Base-by-base conservation (phyloP, 345 rosid genomes). In the Salix purpurea region DNA sequence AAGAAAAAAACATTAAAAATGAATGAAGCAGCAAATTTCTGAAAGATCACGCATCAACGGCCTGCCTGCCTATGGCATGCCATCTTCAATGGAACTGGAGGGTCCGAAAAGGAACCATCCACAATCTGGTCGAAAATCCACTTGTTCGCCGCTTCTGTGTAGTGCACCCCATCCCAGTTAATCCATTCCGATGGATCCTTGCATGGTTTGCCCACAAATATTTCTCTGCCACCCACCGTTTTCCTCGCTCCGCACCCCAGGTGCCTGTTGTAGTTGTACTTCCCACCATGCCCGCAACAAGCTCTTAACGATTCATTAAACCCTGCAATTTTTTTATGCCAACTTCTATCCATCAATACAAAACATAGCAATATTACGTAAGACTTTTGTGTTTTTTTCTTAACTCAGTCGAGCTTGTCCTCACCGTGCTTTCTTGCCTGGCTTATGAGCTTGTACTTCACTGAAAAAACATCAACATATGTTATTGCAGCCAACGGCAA, bases 221-320 rank as follows among this genome's bases (percentile, higher is more conserved):
- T 64, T 72, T 89, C 84, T 79, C 80, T 87, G 2, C 92, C 97
- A 34, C 69, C 62, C 70, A 78, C 81, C 30, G 4, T 83, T n/a
- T 66, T 66, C 77, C 75, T 86, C 34, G 61, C 82, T 18, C 98
- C 98, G 68, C 98, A 90, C 0, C 91, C 86, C 40, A 84, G 74
- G 34, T 83, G 2, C 61, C 69, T 81, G 72, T 86, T 87, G 81
- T 84, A 92, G 64, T 92, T 92, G 56, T 89, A 89, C 82, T 84
- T 90, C 24, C 98, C 98, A 19, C 97, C 97, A 72, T 87, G 90
- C 0, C 98, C 95, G 60, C 97, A 94, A 56, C 97, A 92, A 7
- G 90, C 82, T 26, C 85, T 86, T 58, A 91, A 48, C 12, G 94
- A 84, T 42, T 90, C 79, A 16, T 61, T 81, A 79, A 94, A 91